These are phyloP conservation scores for Thermothelomyces thermophilus DNA, from an alignment of 2,329 filamentous ascomycete genomes.

Conservation along the genomic window DNA sequence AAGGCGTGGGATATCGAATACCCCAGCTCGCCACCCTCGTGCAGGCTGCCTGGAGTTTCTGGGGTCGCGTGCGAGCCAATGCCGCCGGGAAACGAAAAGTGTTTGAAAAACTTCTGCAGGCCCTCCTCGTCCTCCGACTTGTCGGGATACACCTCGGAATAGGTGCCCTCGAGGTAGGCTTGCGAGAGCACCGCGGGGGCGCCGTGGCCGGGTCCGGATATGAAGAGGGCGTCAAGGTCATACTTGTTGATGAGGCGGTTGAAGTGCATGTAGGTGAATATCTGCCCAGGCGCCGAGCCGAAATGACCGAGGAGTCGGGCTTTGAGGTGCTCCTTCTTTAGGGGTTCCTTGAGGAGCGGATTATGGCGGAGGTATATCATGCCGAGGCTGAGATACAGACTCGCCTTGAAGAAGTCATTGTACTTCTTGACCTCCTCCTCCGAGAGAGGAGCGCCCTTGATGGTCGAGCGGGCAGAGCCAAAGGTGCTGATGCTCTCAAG, in stretches of 20 bases:
- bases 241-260: constrained; percentile 55
- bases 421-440: too few relatives aligned
- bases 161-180: constrained; percentile 59
- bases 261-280: constrained; percentile 59
- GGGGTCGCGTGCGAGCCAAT: constrained; percentile 63
- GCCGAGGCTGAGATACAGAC: too few relatives aligned
- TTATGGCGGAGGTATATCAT: constrained; percentile 63
- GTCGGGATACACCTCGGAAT: constrained; percentile 54
- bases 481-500: too few relatives aligned
- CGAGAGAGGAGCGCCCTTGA: too few relatives aligned
- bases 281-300: constrained; percentile 47
- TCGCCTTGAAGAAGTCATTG: too few relatives aligned
- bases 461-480: too few relatives aligned
- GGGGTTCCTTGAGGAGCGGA: constrained; percentile 45
- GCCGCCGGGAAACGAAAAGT: constrained; percentile 55
- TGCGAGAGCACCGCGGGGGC: constrained; percentile 57
- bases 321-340: constrained; percentile 54
- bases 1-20: constrained; percentile 61
- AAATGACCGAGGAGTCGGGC: constrained; percentile 47
- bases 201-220: constrained; percentile 60
- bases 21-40: constrained; percentile 63
- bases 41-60: constrained; percentile 60
- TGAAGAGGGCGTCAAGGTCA: constrained; percentile 53
- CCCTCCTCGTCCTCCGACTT: constrained; percentile 49
- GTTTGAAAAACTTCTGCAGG: constrained; percentile 51